Evolutionary conservation across 192 early-diverging fungal genomes (phyloP).

Genomic region (Jimgerdemannia lactiflua): DNA sequence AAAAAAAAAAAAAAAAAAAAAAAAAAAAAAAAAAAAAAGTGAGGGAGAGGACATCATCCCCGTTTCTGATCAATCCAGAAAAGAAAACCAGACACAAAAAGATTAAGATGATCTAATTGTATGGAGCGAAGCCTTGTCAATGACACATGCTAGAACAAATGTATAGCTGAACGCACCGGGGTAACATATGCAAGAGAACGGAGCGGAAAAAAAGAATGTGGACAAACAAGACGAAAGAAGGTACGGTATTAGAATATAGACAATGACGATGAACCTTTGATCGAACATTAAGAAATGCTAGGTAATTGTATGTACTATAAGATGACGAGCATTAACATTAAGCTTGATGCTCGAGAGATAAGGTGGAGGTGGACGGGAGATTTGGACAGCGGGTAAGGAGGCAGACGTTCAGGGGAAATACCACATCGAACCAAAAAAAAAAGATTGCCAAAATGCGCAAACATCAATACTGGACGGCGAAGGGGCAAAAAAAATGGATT

Average conservation of each 20-base stretch:
- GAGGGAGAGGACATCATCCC: not conserved
- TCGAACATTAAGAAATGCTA: not conserved
- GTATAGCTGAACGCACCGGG: too few species aligned
- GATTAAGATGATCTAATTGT: too few species aligned
- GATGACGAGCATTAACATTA: not conserved
- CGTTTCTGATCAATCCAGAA: not conserved
- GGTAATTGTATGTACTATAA: not conserved
- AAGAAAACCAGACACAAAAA: too few species aligned
- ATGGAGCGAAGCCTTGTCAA: too few species aligned
- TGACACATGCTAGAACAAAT: too few species aligned
- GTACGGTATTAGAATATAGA: not conserved
- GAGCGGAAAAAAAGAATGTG: not conserved
- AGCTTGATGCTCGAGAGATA: not conserved
- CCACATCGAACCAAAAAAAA: not conserved
- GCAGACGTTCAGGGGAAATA: too few species aligned
- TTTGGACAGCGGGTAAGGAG: too few species aligned
- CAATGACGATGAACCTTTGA: not conserved
- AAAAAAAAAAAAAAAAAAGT: conserved; percentile 1
- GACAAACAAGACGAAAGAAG: not conserved
- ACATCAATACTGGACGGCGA: too few species aligned
- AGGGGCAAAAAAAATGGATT: too few species aligned
- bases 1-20: conserved; percentile 6
- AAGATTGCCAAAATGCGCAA: not conserved
- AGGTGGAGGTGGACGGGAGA: too few species aligned
- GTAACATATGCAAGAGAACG: too few species aligned